Percentiles rank a stretch among this genome's conserved stretches.
Evolutionary conservation across 1,284 basidiomycete genomes (phyloP).

Genomic region (Tylopilus sp.): DNA sequence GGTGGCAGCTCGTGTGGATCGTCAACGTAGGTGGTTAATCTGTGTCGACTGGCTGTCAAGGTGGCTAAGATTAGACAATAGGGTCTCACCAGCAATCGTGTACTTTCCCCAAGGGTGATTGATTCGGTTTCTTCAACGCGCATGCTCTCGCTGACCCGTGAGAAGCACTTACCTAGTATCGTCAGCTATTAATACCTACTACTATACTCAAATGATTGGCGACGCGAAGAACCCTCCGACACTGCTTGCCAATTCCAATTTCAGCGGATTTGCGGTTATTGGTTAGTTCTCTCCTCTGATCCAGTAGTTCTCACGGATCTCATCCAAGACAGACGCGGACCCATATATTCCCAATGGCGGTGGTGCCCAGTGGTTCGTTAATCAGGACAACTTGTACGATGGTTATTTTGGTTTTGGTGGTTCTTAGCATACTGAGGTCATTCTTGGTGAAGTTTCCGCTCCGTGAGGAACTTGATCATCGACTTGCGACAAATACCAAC

Average conservation of each 20-base stretch:
- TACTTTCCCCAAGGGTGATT: slow-evolving; percentile 28
- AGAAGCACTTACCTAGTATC: slow-evolving; percentile 58
- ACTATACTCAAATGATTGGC: slow-evolving; percentile 62
- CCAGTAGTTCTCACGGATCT: not conserved
- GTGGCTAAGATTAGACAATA: slow-evolving; percentile 16
- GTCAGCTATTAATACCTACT: slow-evolving; percentile 59
- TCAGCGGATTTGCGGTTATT: slow-evolving; percentile 63
- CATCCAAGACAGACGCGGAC: slow-evolving; percentile 48
- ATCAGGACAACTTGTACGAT: slow-evolving; percentile 61
- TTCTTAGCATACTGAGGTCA: too few species aligned
- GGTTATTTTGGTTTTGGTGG: not conserved
- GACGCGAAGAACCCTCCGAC: slow-evolving; percentile 61
- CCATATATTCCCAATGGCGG: slow-evolving; percentile 52
- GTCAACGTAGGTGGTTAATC: slow-evolving; percentile 20
- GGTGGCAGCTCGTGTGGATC: slow-evolving; percentile 24
- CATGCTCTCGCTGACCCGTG: not conserved
- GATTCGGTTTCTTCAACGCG: not conserved
- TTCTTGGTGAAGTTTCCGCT: too few species aligned
- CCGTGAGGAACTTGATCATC: too few species aligned
- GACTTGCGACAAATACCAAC: too few species aligned
- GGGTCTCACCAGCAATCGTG: slow-evolving; percentile 29
- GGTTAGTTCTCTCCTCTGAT: slow-evolving; percentile 44
- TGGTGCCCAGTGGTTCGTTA: slow-evolving; percentile 53
- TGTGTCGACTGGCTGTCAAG: too few species aligned
- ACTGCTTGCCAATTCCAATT: slow-evolving; percentile 55